Evolutionary conservation across 106 monocot species (phyloP).

Genomic region (Acanthochlamys bracteata): DNA sequence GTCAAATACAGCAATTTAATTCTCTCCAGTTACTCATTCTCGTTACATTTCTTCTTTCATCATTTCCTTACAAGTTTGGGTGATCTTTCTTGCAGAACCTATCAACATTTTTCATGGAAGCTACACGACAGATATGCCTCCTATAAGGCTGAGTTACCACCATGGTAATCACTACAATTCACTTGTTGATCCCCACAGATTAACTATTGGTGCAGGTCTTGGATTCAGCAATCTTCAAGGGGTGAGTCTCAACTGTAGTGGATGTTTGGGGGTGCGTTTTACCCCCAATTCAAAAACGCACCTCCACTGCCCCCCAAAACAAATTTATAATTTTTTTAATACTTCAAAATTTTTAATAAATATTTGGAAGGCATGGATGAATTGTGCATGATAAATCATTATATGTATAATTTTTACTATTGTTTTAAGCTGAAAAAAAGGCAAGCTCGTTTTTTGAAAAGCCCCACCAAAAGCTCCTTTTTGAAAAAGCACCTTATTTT

Average conservation of each 20-base stretch:
- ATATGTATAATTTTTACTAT: too few species aligned
- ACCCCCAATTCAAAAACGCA: too few species aligned
- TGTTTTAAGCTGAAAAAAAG: too few species aligned
- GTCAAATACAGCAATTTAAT: constrained; percentile 16
- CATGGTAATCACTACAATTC: constrained; percentile 99
- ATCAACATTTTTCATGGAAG: constrained; percentile 98
- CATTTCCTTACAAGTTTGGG: background rate
- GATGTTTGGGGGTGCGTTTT: too few species aligned
- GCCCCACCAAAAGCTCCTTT: too few species aligned
- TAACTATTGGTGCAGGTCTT: constrained; percentile 86
- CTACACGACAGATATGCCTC: constrained; percentile 88
- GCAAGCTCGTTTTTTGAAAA: too few species aligned
- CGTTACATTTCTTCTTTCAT: background rate
- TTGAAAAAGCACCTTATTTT: too few species aligned
- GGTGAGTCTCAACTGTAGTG: constrained; percentile 26
- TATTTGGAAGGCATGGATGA: too few species aligned
- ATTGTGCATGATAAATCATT: too few species aligned
- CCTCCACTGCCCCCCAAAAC: too few species aligned
- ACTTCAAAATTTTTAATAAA: too few species aligned
- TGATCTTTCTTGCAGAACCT: constrained; percentile 54
- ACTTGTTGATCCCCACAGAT: constrained; percentile 72
- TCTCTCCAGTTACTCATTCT: background rate
- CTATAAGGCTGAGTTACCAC: constrained; percentile 88
- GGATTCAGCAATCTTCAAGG: constrained; percentile 86
- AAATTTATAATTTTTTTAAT: too few species aligned